Evolutionary conservation across 75 land plant species (phyloP), one percentile per base, ranked within the genome.

Genomic region (Gnetum montanum): DNA sequence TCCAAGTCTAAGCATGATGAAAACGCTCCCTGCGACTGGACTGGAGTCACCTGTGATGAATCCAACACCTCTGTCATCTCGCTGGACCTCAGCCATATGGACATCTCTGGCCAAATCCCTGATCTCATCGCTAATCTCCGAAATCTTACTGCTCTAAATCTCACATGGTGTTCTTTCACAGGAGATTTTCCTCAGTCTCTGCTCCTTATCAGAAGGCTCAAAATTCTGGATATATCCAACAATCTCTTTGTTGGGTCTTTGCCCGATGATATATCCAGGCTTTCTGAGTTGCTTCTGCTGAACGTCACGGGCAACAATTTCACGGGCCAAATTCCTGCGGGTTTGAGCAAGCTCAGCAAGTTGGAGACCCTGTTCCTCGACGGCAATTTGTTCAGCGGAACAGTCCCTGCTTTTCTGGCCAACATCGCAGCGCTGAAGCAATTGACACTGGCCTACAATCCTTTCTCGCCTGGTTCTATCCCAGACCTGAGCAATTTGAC

Each of bases 181-280:
- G 86, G 86, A 7, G 16, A 26, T 45, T 78, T 82, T 43, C 87
- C 87, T 2, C 26, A 59, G 24, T 22, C 53, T n/a, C 58, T 86
- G 7, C 69, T 65, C 50, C 61, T 62, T 31, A 79, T 82, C 64
- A 43, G 70, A n/a, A 55, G 43, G 1, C 72, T 86, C 46, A 47
- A 55, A 28, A 8, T 29, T 53, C 59, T 76, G 11, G 57, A 76
- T 49, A 58, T 81, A 13, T 68, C 79, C 3, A 40, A 58, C 58
- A 90, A 90, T 48, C 20, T 30, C 30, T 69, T 90, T 13, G 71
- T 58, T 27, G 95, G 95, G 25, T 54, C 57, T 7, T 65, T 90
- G 28, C 95, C 95, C 1, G 51, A 50, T 15, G 69, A 70, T 24
- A 63, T 85, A 24, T 62, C 75, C 51, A 54, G 57, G 23, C 36